These are phyloP conservation scores for Thelonectria blattea DNA, from an alignment of 2,329 filamentous ascomycete species.

Conservation along the genomic window DNA sequence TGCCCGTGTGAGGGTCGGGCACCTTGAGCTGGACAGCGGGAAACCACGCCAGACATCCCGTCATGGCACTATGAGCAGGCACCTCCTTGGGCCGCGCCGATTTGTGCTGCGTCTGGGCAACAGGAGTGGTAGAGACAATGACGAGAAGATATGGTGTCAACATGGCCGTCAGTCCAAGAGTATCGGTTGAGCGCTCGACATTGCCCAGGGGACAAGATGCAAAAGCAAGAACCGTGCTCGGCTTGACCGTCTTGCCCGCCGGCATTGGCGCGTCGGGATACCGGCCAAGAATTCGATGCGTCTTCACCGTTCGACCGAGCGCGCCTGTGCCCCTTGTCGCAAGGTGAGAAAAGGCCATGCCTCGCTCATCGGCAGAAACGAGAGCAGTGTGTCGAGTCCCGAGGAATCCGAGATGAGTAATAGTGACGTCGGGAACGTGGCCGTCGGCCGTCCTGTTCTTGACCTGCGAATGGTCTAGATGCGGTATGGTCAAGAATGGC, in stretches of 20 bases:
- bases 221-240: conserved; percentile 94
- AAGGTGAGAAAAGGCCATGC: conserved; percentile 98
- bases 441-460: conserved; percentile 77
- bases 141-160: conserved; percentile 94
- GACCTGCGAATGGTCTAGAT: conserved; percentile 69
- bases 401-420: conserved; percentile 93
- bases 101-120: conserved; percentile 97
- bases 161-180: conserved; percentile 90
- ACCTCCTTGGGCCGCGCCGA: conserved; percentile 89
- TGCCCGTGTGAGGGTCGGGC: conserved; percentile 69
- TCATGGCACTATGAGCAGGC: conserved; percentile 87
- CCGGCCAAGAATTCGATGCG: conserved; percentile 85
- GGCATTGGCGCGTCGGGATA: conserved; percentile 77
- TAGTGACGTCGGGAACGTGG: conserved; percentile 76
- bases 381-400: conserved; percentile 92
- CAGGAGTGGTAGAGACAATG: conserved; percentile 94
- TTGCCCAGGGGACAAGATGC: conserved; percentile 92
- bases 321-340: conserved; percentile 89
- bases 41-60: conserved; percentile 95
- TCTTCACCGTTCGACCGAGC: conserved; percentile 84
- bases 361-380: conserved; percentile 90
- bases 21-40: conserved; percentile 91
- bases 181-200: conserved; percentile 84
- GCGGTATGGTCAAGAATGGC: conserved; percentile 87
- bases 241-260: conserved; percentile 74